phyloP scores from a whole-genome alignment of 352 stramenopile genomes.

The Globisporangium yorkense region DNA sequence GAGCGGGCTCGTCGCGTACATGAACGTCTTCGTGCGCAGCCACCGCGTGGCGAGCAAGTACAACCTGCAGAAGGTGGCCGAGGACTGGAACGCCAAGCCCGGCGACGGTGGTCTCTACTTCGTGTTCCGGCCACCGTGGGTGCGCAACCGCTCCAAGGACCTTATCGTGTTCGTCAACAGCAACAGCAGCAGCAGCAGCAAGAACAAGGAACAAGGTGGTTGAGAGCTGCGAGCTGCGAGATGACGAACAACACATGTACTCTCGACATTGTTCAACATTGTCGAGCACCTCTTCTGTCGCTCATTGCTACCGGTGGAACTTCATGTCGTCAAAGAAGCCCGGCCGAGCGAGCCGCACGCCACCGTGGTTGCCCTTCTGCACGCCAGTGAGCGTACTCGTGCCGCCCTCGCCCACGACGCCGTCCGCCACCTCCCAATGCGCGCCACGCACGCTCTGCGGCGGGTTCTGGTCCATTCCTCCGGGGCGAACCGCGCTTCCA shows the following conservation, averaged over 20 bases:
- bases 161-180: conserved; percentile 34
- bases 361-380: conserved; percentile 52
- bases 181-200: background rate
- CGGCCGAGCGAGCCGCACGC: conserved; percentile 45
- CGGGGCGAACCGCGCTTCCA: conserved; percentile 28
- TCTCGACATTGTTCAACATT: background rate
- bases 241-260: background rate
- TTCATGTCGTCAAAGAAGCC: conserved; percentile 82
- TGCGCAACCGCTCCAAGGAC: conserved; percentile 54
- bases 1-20: conserved; percentile 65
- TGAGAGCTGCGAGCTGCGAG: background rate
- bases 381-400: conserved; percentile 19
- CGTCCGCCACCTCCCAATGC: conserved; percentile 59
- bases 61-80: conserved; percentile 64
- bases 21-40: conserved; percentile 74
- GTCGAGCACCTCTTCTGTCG: background rate
- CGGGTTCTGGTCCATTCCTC: conserved; percentile 46
- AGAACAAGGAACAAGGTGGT: conserved; percentile 2
- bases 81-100: conserved; percentile 75
- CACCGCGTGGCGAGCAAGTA: conserved; percentile 69
- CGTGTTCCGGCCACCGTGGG: conserved; percentile 50
- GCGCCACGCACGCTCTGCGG: conserved; percentile 37
- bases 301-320: conserved; percentile 25
- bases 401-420: conserved; percentile 50
- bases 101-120: conserved; percentile 59